Evolutionary conservation across 768 basidiomycete species (phyloP).

Genomic region (Psilocybe sp.): DNA sequence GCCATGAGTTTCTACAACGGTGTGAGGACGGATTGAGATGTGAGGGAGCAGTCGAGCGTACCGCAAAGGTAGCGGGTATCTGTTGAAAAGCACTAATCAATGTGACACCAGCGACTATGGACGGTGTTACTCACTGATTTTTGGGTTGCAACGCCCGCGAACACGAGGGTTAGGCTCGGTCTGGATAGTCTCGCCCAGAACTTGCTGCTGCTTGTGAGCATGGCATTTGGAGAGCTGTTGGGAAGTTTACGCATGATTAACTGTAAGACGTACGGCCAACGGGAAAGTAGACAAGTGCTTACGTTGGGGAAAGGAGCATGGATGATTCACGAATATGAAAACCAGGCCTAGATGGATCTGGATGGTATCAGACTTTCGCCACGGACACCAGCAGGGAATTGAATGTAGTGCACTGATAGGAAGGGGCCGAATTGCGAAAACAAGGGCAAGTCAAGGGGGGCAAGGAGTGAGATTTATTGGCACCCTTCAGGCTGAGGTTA

Average conservation of each 20-base stretch:
- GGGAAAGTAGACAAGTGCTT: constrained; percentile 29
- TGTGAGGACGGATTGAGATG: constrained; percentile 4
- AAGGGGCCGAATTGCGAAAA: constrained; percentile 50
- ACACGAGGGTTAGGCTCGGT: constrained; percentile 76
- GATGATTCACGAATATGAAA: constrained; percentile 18
- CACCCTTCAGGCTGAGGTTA: too few species aligned
- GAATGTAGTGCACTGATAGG: constrained; percentile 13
- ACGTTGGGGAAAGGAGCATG: constrained; percentile 87
- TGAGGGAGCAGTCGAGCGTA: too few species aligned
- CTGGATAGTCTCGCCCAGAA: constrained; percentile 74
- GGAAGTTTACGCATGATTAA: constrained; percentile 31
- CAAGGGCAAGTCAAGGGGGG: constrained; percentile 32
- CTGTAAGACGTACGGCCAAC: constrained; percentile 24
- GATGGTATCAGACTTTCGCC: constrained; percentile 23
- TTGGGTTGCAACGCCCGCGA: constrained; percentile 85
- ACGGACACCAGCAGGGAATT: constrained; percentile 28
- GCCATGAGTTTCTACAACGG: constrained; percentile 71
- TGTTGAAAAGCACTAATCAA: constrained; percentile 21
- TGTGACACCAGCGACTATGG: constrained; percentile 8
- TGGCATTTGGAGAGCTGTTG: constrained; percentile 63
- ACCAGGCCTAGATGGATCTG: constrained; percentile 4
- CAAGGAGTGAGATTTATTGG: too few species aligned
- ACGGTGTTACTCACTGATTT: constrained; percentile 48
- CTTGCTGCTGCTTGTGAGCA: constrained; percentile 49
- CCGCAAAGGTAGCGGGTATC: constrained; percentile 68